These are phyloP conservation scores for Diutina neorugosa DNA, from an alignment of 1,139 yeast species.

Conservation along the genomic window DNA sequence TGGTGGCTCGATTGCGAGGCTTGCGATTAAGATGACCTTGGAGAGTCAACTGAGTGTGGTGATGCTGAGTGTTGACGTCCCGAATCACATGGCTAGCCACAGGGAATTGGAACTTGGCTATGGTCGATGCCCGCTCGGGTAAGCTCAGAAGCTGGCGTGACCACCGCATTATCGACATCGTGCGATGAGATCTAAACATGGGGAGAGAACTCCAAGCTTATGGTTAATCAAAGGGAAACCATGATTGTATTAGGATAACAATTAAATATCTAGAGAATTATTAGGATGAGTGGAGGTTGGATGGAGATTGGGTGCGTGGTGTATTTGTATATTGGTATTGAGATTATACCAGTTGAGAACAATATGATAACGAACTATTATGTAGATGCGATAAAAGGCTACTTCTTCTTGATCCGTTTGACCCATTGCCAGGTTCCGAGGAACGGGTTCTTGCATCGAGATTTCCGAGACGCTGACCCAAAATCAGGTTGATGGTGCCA, in stretches of 20 bases:
- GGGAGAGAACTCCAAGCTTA: too few relatives aligned
- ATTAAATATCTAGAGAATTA: too few relatives aligned
- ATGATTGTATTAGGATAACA: too few relatives aligned
- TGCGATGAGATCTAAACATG: background rate
- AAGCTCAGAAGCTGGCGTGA: background rate
- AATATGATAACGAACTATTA: background rate
- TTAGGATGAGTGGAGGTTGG: too few relatives aligned
- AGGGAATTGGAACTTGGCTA: constrained; percentile 25
- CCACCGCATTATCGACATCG: background rate
- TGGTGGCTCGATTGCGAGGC: constrained; percentile 38
- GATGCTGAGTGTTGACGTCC: constrained; percentile 8
- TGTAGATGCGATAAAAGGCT: too few relatives aligned
- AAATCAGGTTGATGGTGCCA: background rate
- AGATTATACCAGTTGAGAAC: background rate
- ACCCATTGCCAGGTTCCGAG: background rate
- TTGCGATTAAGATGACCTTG: constrained; percentile 78
- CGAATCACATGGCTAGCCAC: constrained; percentile 21
- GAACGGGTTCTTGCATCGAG: background rate
- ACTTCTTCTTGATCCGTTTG: background rate
- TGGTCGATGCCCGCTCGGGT: background rate
- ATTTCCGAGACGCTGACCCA: background rate
- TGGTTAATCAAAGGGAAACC: too few relatives aligned
- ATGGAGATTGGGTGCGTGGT: too few relatives aligned
- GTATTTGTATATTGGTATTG: too few relatives aligned
- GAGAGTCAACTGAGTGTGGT: constrained; percentile 20